Evolutionary conservation across 2,329 filamentous ascomycete species (phyloP).

Genomic region (Beauveria varroae): DNA sequence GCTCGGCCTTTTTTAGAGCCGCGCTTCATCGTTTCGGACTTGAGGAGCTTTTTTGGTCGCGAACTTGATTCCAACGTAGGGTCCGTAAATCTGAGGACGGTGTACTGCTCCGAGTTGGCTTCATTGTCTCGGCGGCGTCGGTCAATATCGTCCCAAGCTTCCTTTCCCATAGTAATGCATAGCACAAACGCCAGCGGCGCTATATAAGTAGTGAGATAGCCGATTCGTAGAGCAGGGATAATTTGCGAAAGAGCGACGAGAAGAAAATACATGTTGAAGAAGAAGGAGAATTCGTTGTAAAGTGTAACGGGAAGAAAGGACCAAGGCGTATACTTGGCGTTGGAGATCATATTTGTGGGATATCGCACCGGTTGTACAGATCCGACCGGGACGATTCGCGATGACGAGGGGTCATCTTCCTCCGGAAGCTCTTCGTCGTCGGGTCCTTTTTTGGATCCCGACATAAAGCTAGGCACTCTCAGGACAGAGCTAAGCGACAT

Average conservation of each 20-base stretch:
- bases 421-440: constrained; percentile 39
- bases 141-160: constrained; percentile 88
- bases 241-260: constrained; percentile 91
- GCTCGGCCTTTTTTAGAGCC: constrained; percentile 24
- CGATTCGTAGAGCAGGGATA: constrained; percentile 82
- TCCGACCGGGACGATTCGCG: constrained; percentile 70
- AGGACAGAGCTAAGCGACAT: constrained; percentile 20
- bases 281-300: constrained; percentile 99
- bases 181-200: constrained; percentile 89
- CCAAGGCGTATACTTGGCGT: constrained; percentile 94
- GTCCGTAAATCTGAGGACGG: constrained; percentile 64
- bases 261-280: constrained; percentile 99
- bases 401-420: constrained; percentile 59
- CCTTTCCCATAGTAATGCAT: constrained; percentile 86
- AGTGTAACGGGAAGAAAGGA: constrained; percentile 90
- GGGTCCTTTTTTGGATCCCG: constrained; percentile 26
- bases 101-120: constrained; percentile 87
- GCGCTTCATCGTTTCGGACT: constrained; percentile 31
- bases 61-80: constrained; percentile 33
- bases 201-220: constrained; percentile 91
- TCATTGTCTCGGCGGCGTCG: constrained; percentile 81
- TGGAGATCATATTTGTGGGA: constrained; percentile 86
- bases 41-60: constrained; percentile 32
- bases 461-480: constrained; percentile 18
- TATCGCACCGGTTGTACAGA: constrained; percentile 66